A percentile compares a stretch with the other conserved stretches of the same genome.
Conservation (phyloP, 2,329 filamentous ascomycete genomes). For the Neonectria magnoliae region DNA sequence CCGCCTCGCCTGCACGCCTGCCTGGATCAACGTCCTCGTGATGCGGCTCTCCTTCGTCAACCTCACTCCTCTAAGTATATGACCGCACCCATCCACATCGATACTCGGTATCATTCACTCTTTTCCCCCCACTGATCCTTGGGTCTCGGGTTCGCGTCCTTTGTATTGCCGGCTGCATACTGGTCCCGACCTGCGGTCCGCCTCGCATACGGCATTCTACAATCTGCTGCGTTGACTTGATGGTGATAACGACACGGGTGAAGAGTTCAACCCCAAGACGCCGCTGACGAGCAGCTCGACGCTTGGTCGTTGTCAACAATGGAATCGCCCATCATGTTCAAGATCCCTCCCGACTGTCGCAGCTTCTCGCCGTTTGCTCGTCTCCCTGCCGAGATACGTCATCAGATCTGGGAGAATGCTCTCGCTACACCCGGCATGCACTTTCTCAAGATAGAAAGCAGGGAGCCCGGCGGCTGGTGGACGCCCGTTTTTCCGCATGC, state of each 20-base stretch:
- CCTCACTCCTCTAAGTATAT: slow-evolving; percentile 2
- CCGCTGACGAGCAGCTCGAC: background rate
- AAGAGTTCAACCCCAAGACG: background rate
- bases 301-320: background rate
- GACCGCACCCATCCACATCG: background rate
- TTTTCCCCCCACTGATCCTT: background rate
- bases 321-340: slow-evolving; percentile 41
- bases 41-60: slow-evolving; percentile 21
- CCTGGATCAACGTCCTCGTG: slow-evolving; percentile 8
- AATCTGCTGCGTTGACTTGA: slow-evolving; percentile 17
- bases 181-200: slow-evolving; percentile 5
- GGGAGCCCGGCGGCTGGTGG: slow-evolving; percentile 37
- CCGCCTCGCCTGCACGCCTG: slow-evolving; percentile 13
- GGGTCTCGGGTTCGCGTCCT: background rate
- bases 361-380: slow-evolving; percentile 45
- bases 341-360: slow-evolving; percentile 45
- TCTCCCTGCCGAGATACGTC: slow-evolving; percentile 50
- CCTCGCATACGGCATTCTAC: slow-evolving; percentile 1
- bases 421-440: slow-evolving; percentile 48
- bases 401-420: slow-evolving; percentile 47
- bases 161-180: background rate
- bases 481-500: slow-evolving; percentile 6
- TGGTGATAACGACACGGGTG: slow-evolving; percentile 16
- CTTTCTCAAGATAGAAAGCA: slow-evolving; percentile 45
- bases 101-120: slow-evolving; percentile 3